These are phyloP conservation scores for Fusarium lyarnte DNA, from an alignment of 2,329 filamentous ascomycete species.

Conservation along the genomic window DNA sequence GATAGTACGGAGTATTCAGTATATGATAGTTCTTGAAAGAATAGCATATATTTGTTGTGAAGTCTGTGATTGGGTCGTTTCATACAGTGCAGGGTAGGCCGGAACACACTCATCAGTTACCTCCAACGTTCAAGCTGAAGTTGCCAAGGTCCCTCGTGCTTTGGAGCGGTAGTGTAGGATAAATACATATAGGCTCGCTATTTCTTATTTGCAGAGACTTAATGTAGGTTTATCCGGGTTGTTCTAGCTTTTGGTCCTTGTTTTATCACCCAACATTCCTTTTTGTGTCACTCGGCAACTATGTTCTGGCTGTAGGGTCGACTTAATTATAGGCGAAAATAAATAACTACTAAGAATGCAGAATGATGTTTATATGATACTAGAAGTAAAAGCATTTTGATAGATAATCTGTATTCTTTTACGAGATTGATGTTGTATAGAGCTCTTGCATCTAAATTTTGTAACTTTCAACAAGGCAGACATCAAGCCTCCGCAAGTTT, in stretches of 20 bases:
- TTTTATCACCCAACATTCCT: background rate
- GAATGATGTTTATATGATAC: fast-evolving
- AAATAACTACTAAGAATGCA: fast-evolving
- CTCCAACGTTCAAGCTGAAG: background rate
- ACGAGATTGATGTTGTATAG: fast-evolving
- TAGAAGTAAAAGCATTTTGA: fast-evolving
- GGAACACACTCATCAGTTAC: background rate
- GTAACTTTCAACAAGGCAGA: background rate
- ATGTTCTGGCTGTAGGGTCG: fast-evolving
- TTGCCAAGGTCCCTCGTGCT: background rate
- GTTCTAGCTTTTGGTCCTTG: background rate
- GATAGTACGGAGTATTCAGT: background rate
- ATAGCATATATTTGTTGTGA: background rate
- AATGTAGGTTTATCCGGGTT: fast-evolving
- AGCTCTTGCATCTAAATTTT: background rate
- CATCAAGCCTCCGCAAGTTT: background rate
- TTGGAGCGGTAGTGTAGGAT: background rate
- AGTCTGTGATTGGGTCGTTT: background rate
- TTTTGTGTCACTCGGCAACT: fast-evolving
- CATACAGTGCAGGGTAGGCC: background rate
- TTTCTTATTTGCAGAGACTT: background rate
- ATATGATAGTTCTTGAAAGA: background rate
- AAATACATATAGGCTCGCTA: no score
- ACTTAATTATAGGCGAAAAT: background rate
- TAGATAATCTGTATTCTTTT: fast-evolving